Conservation (phyloP, 163 green algal genomes). For the Chloromonas sp. region DNA sequence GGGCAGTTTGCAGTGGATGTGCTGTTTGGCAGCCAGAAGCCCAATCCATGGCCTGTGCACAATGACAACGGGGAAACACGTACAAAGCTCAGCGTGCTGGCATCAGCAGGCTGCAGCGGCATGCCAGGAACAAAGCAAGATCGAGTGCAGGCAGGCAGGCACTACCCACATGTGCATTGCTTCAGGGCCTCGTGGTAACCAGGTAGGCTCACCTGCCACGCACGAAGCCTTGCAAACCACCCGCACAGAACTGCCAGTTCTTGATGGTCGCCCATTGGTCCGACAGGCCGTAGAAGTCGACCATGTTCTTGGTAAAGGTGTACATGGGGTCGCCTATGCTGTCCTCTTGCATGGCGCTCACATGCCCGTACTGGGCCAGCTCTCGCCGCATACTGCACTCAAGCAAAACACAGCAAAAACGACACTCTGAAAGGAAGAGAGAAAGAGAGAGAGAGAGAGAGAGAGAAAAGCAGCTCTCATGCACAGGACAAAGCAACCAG, state of each 20-base stretch:
- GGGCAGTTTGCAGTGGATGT: not conserved
- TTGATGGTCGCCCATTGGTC: not conserved
- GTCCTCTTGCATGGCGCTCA: conserved; percentile 19
- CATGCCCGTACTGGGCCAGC: conserved; percentile 16
- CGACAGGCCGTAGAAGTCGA: conserved; percentile 6
- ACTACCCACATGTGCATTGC: no score
- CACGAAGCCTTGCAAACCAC: conserved; percentile 24
- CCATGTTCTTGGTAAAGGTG: conserved; percentile 13
- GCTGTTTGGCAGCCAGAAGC: no score
- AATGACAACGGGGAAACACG: not conserved
- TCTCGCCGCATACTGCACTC: conserved; percentile 10
- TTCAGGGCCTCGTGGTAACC: no score
- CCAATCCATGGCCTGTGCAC: not conserved
- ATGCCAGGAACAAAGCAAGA: not conserved
- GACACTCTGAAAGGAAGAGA: not conserved
- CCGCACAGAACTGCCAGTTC: conserved; percentile 19
- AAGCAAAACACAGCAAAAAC: not conserved
- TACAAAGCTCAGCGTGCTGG: not conserved
- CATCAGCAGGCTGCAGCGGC: no score
- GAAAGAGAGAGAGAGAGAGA: not conserved
- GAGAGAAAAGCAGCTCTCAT: not conserved
- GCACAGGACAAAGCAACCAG: not conserved
- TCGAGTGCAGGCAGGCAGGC: no score
- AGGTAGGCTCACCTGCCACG: conserved; percentile 3
- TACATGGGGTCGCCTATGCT: conserved; percentile 22